Evolutionary conservation across 176 grass and related monocot species (phyloP), one percentile per base, ranked within the genome.

Genomic region (Carex pumila): DNA sequence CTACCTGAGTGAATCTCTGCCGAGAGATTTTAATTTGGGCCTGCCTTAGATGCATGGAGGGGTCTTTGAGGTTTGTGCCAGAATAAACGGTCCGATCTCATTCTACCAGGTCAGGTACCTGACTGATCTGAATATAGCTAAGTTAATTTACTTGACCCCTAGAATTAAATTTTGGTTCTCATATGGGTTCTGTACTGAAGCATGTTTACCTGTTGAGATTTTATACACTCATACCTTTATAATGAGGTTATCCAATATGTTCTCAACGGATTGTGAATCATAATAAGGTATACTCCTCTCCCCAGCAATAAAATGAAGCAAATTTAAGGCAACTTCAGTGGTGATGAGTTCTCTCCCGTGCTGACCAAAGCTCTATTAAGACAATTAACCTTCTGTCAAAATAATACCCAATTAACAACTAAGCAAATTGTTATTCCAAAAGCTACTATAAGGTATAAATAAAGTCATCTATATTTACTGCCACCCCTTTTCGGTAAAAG

Each of bases 331-430:
- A 81, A 98, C 86, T 81, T 98, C 96, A 91, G 93, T 89, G 62
- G 96, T 98, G 71, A 98, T 95, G 92, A 98, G 91, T 78, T 98
- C 96, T 89, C 96, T 91, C 68, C 91, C 93, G 61, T 98, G 96
- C 91, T 98, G 93, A 17, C 96, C 96, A 98, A 98, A 98, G 89
- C 93, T 98, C 96, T 98, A 91, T 34, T 91, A 98, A 98, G 86
- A 98, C 88, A 98, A 95, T 89, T 82, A 98, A 98, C 85, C 83
- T 86, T 98, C 91, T 90, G 89, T 98, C 96, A 98, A 95, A 93
- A 92, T 85, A 68, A 53, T 85, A 79, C 78, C 65, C 37, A 84
- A 89, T 85, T 89, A 89, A 89, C 79, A 81, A 72, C 75, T 74
- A 53, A 81, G 19, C 12, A 19, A 81, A 84, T 54, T n/a, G 11